Percentiles rank a stretch among this genome's conserved stretches.
Evolutionary conservation across 805 yeast species (phyloP).

Genomic region (Saccharomycopsis oosterbeekiorum): DNA sequence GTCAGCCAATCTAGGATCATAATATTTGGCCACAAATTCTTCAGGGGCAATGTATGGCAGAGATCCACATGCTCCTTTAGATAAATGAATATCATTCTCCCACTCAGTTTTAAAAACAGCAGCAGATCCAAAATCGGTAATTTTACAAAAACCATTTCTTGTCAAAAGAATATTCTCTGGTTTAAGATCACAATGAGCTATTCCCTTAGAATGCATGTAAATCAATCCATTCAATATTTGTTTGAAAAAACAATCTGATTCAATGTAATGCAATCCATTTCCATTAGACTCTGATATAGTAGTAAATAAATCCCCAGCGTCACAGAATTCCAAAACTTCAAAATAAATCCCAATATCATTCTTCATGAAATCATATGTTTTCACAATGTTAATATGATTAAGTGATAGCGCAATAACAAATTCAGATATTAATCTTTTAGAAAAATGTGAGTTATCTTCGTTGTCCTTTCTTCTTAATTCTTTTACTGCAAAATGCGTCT

Average conservation of each 20-base stretch:
- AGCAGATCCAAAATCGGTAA: constrained; percentile 85
- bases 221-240: constrained; percentile 75
- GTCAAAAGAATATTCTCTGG: constrained; percentile 77
- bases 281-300: constrained; percentile 43
- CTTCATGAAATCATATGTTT: constrained; percentile 71
- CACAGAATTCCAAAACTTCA: constrained; percentile 93
- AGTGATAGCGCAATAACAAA: constrained; percentile 77
- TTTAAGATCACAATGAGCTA: constrained; percentile 88
- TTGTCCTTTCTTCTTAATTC: constrained; percentile 55
- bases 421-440: constrained; percentile 76
- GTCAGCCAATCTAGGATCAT: constrained; percentile 75
- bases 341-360: constrained; percentile 63
- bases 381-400: constrained; percentile 66
- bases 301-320: constrained; percentile 72
- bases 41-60: constrained; percentile 92
- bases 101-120: constrained; percentile 86
- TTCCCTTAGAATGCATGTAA: constrained; percentile 85
- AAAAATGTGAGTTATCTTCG: constrained; percentile 48
- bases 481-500: constrained; percentile 59
- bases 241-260: constrained; percentile 84
- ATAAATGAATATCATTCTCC: constrained; percentile 63
- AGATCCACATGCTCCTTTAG: constrained; percentile 75
- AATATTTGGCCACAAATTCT: constrained; percentile 48
- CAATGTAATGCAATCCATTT: constrained; percentile 46
- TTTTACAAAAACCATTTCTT: constrained; percentile 53